A percentile compares a stretch with the other conserved stretches of the same genome.
Conservation (phyloP, 2,329 filamentous ascomycete genomes). For the Chaetomium globosum region DNA sequence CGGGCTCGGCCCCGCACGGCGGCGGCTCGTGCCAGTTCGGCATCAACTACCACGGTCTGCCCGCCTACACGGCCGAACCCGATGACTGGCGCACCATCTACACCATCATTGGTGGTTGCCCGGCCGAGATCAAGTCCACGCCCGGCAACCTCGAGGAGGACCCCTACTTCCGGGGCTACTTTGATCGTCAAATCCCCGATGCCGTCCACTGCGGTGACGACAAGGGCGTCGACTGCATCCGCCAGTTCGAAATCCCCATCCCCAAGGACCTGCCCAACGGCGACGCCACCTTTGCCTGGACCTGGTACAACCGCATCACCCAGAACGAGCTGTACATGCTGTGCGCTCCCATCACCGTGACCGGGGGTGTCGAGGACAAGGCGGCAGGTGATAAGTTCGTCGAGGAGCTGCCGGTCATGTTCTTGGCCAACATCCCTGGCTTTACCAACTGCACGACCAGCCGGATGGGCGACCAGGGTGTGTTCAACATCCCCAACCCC, state of each 20-base stretch:
- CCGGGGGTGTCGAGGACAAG: background rate
- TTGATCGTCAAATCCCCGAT: background rate
- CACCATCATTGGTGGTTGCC: constrained; percentile 6
- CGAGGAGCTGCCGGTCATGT: background rate
- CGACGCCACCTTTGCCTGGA: constrained; percentile 2
- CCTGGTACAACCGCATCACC: constrained; percentile 3
- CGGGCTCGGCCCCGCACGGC: constrained; percentile 4
- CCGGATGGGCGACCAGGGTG: background rate
- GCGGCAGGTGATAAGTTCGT: background rate
- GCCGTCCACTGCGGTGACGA: background rate
- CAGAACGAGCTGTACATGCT: constrained; percentile 2
- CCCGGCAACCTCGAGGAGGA: constrained; percentile 1
- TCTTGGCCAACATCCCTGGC: background rate
- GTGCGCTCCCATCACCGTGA: constrained; percentile 1
- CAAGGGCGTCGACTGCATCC: constrained; percentile 1
- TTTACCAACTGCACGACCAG: background rate
- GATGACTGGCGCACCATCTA: constrained; percentile 1
- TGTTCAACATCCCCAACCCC: constrained; percentile 2
- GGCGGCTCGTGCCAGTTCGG: constrained; percentile 2
- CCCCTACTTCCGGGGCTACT: background rate
- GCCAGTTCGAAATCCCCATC: constrained; percentile 6
- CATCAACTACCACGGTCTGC: background rate
- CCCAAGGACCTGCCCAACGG: background rate
- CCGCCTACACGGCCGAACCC: background rate
- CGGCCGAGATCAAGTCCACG: constrained; percentile 1